These are phyloP conservation scores for Cyclotella cryptica DNA, from an alignment of 108 stramenopile genomes.

Conservation along the genomic window DNA sequence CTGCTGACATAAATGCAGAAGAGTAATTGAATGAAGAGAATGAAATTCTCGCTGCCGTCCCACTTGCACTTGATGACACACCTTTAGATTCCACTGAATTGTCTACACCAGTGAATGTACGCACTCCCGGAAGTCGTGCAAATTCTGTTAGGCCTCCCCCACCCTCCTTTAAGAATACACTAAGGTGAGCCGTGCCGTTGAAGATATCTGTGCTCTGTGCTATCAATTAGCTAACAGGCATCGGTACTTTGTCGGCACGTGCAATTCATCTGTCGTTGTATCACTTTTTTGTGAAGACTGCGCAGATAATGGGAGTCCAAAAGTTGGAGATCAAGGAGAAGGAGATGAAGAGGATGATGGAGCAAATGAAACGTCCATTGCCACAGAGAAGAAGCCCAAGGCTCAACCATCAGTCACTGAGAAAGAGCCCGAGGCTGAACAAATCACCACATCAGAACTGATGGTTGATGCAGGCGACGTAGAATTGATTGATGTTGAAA, in stretches of 20 bases:
- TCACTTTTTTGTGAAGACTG: not conserved
- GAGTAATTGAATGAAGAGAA: too few species aligned
- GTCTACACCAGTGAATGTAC: too few species aligned
- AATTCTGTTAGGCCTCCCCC: too few species aligned
- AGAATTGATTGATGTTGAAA: not conserved
- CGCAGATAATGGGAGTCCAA: not conserved
- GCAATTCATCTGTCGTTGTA: not conserved
- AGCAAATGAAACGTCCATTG: not conserved
- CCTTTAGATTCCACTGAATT: too few species aligned
- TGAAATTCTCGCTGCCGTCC: too few species aligned
- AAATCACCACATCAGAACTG: too few species aligned
- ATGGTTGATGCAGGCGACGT: not conserved
- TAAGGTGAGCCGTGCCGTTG: not conserved
- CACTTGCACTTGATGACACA: too few species aligned
- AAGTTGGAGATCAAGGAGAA: not conserved
- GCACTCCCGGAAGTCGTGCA: too few species aligned
- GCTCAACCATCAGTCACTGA: not conserved
- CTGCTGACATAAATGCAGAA: too few species aligned
- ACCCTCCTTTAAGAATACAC: not conserved
- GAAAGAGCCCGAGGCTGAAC: not conserved
- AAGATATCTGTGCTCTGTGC: not conserved
- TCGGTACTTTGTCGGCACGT: not conserved
- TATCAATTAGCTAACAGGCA: not conserved
- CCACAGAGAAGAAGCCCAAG: not conserved
- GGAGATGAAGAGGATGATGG: not conserved